Evolutionary conservation across 176 grass and related monocot species (phyloP).

Genomic region (Eragrostis nindensis): DNA sequence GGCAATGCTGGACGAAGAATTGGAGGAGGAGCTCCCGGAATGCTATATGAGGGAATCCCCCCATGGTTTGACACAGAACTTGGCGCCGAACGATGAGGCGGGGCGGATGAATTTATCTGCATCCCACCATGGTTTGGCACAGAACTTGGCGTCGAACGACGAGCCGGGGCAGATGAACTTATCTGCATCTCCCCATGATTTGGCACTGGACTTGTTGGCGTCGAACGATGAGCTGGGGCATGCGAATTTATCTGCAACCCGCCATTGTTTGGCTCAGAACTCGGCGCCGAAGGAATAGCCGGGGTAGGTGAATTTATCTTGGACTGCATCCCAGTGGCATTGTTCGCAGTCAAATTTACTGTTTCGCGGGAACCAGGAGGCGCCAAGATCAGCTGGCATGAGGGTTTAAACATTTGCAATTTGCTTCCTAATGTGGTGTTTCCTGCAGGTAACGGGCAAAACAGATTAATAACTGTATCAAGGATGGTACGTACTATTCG

Average conservation of each 20-base stretch:
- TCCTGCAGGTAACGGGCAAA: conserved; percentile 13
- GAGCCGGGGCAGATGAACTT: not conserved
- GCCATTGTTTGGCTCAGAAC: not conserved
- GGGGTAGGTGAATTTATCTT: not conserved
- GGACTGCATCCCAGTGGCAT: not conserved
- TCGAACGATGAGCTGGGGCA: not conserved
- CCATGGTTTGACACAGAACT: not conserved
- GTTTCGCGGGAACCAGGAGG: not conserved
- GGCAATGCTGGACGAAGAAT: not conserved
- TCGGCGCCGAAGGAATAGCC: not conserved
- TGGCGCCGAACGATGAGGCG: not conserved
- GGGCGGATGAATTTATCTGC: not conserved
- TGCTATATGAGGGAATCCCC: not conserved
- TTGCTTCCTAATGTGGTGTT: not conserved
- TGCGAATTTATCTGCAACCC: not conserved
- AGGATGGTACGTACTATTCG: not conserved
- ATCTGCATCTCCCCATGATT: not conserved
- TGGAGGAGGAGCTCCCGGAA: not conserved
- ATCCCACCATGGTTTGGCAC: not conserved
- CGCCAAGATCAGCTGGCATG: not conserved
- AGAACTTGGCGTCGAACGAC: not conserved
- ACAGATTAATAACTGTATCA: not conserved
- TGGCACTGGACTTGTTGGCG: not conserved
- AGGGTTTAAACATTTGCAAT: not conserved
- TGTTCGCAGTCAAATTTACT: not conserved